Percentiles rank a stretch among this genome's conserved stretches.
Conservation (phyloP, 345 rosid genomes). For the Punica granatum region DNA sequence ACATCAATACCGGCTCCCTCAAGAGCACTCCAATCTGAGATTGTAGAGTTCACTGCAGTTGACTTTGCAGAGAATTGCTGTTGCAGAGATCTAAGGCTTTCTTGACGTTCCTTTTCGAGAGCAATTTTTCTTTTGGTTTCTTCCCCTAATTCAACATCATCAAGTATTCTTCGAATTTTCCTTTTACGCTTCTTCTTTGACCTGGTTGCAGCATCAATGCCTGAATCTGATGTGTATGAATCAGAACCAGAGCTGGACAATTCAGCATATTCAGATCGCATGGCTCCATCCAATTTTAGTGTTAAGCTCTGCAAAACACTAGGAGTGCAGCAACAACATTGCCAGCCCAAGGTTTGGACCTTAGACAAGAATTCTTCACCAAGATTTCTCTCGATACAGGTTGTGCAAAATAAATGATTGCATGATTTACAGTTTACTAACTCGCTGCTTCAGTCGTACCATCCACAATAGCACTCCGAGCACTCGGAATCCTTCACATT, state of each 20-base stretch:
- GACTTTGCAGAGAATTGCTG: constrained; percentile 64
- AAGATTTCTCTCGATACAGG: constrained; percentile 69
- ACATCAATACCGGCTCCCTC: constrained; percentile 63
- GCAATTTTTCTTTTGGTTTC: constrained; percentile 96
- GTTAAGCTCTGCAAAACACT: constrained; percentile 59
- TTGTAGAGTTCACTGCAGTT: constrained; percentile 35
- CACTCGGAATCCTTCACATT: constrained; percentile 60
- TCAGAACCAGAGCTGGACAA: constrained; percentile 60
- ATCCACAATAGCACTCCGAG: constrained; percentile 69
- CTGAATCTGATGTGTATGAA: constrained; percentile 62
- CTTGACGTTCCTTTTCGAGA: constrained; percentile 98
- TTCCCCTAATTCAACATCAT: constrained; percentile 97
- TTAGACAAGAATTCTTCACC: too few relatives aligned
- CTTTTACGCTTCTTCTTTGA: constrained; percentile 64
- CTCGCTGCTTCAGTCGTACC: constrained; percentile 73
- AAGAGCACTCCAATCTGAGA: constrained; percentile 34
- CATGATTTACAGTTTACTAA: constrained; percentile 77
- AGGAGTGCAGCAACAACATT: constrained; percentile 81
- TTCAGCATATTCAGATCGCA: constrained; percentile 29
- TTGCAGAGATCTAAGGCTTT: constrained; percentile 75
- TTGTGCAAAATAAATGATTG: constrained; percentile 55
- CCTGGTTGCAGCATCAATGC: constrained; percentile 34
- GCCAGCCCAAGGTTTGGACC: constrained; percentile 68
- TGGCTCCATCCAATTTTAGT: constrained; percentile 61
- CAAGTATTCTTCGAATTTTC: constrained; percentile 89